These are phyloP conservation scores for Flaveria linearis DNA, from an alignment of 129 eudicot species.

Conservation along the genomic window DNA sequence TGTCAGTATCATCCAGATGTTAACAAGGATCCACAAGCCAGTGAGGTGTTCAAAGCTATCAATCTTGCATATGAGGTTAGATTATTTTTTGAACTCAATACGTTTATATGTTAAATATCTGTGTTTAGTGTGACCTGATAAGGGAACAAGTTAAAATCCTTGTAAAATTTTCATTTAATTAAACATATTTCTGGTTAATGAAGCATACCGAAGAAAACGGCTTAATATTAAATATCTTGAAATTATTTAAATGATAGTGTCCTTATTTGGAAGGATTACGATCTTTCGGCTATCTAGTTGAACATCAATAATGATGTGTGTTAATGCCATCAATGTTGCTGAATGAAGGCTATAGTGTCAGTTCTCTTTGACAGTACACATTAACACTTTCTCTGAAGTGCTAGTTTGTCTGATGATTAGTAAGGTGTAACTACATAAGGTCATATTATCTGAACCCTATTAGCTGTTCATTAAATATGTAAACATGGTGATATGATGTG, in stretches of 20 bases:
- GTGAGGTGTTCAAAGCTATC: conserved; percentile 69
- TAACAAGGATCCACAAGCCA: conserved; percentile 75
- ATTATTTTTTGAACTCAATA: conserved; percentile 32
- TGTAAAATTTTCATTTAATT: background rate
- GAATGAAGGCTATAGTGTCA: background rate
- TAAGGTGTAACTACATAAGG: background rate
- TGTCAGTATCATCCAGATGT: conserved; percentile 97
- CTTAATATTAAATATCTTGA: background rate
- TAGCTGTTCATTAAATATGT: background rate
- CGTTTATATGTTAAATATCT: background rate
- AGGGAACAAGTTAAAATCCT: conserved; percentile 13
- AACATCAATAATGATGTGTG: background rate
- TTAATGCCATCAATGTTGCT: background rate
- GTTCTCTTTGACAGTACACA: background rate
- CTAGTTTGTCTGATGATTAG: background rate
- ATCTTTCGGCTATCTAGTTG: conserved; percentile 9
- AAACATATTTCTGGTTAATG: background rate
- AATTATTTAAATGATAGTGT: background rate
- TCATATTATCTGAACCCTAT: background rate
- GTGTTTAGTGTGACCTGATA: background rate
- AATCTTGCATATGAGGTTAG: conserved; percentile 84
- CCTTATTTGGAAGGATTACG: conserved; percentile 3
- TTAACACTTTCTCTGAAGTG: background rate
- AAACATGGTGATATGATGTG: background rate
- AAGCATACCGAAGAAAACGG: background rate